A percentile compares a stretch with the other conserved stretches of the same genome.
phyloP scores from a whole-genome alignment of 2,329 filamentous ascomycete species.

The Tetracladium maxilliforme region DNA sequence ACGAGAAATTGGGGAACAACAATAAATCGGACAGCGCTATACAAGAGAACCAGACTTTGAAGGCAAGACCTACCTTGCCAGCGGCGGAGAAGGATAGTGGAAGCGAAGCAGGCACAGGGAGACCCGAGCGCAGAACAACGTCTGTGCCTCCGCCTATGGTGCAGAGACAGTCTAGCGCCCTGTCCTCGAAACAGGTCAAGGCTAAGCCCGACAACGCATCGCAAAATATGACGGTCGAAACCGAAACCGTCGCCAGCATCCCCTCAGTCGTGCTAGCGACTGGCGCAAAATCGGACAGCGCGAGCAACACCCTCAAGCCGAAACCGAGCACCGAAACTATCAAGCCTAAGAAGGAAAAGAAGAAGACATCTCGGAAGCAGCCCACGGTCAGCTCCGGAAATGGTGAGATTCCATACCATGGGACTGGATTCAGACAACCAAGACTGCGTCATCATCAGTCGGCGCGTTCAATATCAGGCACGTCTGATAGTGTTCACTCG shows the following conservation, averaged over 20 bases:
- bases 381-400: constrained; percentile 55
- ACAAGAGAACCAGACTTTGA: constrained; percentile 19
- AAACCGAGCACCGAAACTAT: constrained; percentile 95
- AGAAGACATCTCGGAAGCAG: constrained; percentile 62
- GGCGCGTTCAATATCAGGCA: constrained; percentile 18
- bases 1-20: constrained; percentile 29
- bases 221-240: constrained; percentile 93
- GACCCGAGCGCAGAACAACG: constrained; percentile 23
- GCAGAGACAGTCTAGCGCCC: constrained; percentile 44
- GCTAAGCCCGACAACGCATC: constrained; percentile 54
- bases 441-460: constrained; percentile 25
- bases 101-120: constrained; percentile 50
- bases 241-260: constrained; percentile 85
- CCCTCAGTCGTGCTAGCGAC: constrained; percentile 64
- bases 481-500: no score
- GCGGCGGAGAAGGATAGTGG: constrained; percentile 37
- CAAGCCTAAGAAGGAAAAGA: constrained; percentile 85
- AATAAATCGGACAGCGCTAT: constrained; percentile 12
- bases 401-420: constrained; percentile 37
- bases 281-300: constrained; percentile 47
- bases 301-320: constrained; percentile 60
- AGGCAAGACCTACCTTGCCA: constrained; percentile 28
- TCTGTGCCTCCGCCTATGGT: constrained; percentile 49
- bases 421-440: constrained; percentile 12
- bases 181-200: constrained; percentile 50